Conservation (phyloP, 257 asterid species). For the Nicotiana knightiana region DNA sequence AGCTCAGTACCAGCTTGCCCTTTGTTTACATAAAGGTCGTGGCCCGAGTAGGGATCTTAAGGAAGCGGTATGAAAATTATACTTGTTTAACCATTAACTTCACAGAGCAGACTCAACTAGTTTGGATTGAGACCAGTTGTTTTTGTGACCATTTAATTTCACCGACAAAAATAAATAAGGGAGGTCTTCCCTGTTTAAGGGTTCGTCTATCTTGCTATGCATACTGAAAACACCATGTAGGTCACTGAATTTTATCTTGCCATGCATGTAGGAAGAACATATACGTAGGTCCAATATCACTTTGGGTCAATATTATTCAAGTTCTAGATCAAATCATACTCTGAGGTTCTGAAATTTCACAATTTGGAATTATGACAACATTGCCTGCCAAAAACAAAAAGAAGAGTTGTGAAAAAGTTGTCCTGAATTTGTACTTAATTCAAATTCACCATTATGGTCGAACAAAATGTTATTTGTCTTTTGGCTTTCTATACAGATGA, state of each 20-base stretch:
- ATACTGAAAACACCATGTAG: too few species aligned
- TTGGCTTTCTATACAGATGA: neutral
- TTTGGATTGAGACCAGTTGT: neutral
- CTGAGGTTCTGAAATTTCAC: neutral
- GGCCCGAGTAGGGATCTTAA: slow-evolving; percentile 46
- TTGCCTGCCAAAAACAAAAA: neutral
- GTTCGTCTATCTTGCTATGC: too few species aligned
- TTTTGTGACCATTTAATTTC: neutral
- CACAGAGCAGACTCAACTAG: neutral
- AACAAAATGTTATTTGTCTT: neutral
- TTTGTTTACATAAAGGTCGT: slow-evolving; percentile 82
- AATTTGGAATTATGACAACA: neutral
- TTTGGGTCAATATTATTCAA: neutral
- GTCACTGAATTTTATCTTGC: too few species aligned
- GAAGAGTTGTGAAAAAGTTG: neutral
- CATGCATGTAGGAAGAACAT: too few species aligned
- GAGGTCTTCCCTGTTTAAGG: neutral
- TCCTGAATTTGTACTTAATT: neutral
- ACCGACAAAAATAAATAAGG: neutral
- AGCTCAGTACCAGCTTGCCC: slow-evolving; percentile 92
- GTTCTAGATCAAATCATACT: neutral
- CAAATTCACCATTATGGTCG: neutral
- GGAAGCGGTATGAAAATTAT: slow-evolving; percentile 50
- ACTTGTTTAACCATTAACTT: neutral
- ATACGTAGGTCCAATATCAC: neutral